phyloP scores from a whole-genome alignment of 345 rosid genomes.

The Theobroma cacao region DNA sequence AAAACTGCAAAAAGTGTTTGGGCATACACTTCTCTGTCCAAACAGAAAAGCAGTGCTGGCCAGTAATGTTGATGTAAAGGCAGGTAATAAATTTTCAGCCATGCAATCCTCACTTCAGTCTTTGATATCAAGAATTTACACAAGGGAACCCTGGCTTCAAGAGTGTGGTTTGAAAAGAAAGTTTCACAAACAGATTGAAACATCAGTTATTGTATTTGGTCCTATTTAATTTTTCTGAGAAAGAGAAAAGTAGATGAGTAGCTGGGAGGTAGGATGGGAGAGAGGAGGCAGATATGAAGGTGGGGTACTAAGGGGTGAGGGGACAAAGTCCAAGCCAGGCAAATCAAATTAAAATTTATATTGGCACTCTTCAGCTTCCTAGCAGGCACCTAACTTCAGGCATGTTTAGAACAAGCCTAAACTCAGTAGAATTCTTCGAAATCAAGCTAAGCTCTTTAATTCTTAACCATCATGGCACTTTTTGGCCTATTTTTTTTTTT shows the following conservation, averaged over 20 bases:
- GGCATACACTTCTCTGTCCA: background rate
- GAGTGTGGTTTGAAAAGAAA: background rate
- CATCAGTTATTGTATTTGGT: background rate
- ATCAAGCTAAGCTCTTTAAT: background rate
- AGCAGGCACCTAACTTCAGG: background rate
- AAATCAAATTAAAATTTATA: background rate
- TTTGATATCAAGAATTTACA: background rate
- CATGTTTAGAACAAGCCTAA: background rate
- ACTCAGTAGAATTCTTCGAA: background rate
- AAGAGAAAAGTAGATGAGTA: background rate
- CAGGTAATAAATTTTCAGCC: background rate
- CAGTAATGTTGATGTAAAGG: background rate
- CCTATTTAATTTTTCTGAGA: background rate
- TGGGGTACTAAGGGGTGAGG: background rate
- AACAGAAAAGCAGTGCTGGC: background rate
- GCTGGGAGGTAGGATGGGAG: background rate
- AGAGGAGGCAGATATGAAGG: background rate
- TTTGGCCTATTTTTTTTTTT: background rate
- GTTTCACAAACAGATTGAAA: no score
- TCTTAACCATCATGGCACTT: background rate
- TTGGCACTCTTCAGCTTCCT: background rate
- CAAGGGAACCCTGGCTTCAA: background rate
- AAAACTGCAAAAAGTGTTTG: background rate
- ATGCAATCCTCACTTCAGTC: background rate
- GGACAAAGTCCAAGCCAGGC: background rate